phyloP scores from a whole-genome alignment of 2,329 filamentous ascomycete genomes.

The Gaeumannomyces sp. region DNA sequence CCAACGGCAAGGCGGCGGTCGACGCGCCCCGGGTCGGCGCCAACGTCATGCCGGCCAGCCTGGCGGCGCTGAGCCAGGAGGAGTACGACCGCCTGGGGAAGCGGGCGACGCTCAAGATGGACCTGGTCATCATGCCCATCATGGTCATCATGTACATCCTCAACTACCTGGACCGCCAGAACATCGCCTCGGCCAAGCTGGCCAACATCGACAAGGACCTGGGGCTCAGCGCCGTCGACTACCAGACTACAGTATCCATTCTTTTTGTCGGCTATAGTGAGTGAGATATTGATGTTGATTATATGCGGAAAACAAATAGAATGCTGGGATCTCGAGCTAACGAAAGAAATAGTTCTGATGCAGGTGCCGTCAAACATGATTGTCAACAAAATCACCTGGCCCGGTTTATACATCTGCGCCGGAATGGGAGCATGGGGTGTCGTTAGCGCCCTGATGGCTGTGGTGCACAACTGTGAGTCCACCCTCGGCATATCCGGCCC shows the following conservation, averaged over 20 bases:
- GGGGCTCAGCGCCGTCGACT: conserved; percentile 23
- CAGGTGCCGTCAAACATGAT: conserved; percentile 32
- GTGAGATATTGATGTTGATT: too few relatives aligned
- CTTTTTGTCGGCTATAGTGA: conserved; percentile 29
- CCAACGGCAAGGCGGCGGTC: background rate
- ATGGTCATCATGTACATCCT: conserved; percentile 23
- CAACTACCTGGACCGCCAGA: conserved; percentile 24
- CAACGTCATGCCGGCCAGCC: conserved; percentile 9
- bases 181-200: conserved; percentile 27
- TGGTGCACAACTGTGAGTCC: conserved; percentile 31
- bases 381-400: conserved; percentile 30
- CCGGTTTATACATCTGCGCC: conserved; percentile 43
- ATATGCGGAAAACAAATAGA: background rate
- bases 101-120: conserved; percentile 21
- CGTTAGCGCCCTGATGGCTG: conserved; percentile 42
- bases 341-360: conserved; percentile 20
- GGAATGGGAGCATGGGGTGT: conserved; percentile 44
- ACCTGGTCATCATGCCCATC: conserved; percentile 20
- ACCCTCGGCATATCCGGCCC: conserved; percentile 18
- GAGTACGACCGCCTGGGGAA: conserved; percentile 12
- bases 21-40: conserved; percentile 5
- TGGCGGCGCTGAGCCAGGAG: conserved; percentile 10
- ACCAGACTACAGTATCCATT: conserved; percentile 33
- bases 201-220: conserved; percentile 26
- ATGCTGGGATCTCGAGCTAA: background rate